Conservation (phyloP, 2,329 filamentous ascomycete genomes). For the Clarireedia monteithiana region DNA sequence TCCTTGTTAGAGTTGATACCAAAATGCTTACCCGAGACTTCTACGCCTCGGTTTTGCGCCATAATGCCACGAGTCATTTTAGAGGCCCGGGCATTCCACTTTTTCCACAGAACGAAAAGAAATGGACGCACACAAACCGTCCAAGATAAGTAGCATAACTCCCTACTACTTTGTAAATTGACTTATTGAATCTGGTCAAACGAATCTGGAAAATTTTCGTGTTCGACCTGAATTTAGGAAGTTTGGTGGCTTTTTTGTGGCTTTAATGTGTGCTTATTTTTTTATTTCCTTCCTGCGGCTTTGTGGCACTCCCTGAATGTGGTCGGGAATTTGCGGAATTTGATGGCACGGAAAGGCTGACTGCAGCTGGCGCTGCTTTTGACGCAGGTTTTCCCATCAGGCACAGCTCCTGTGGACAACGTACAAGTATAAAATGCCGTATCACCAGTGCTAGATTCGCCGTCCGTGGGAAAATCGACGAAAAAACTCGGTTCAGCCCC, state of each 20-base stretch:
- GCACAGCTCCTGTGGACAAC: too few relatives aligned
- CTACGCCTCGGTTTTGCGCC: neutral
- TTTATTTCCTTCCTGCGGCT: neutral
- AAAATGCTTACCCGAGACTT: neutral
- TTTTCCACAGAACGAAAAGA: neutral
- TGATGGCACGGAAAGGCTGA: neutral
- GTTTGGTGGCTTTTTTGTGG: too few relatives aligned
- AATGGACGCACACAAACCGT: neutral
- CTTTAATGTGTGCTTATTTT: neutral
- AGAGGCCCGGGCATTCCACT: neutral
- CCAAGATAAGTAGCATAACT: neutral
- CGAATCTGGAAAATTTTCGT: neutral
- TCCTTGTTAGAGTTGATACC: neutral
- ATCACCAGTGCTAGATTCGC: too few relatives aligned
- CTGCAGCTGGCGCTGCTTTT: neutral
- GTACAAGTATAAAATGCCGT: too few relatives aligned
- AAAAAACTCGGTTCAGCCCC: neutral
- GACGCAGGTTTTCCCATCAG: neutral
- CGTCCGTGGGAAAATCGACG: neutral
- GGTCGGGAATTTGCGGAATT: constrained; percentile 1
- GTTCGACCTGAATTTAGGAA: too few relatives aligned
- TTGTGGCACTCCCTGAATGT: neutral
- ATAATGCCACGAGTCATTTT: constrained; percentile 5
- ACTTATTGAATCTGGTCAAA: neutral
- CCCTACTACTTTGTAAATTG: neutral